Evolutionary conservation across 1,284 basidiomycete species (phyloP), one percentile per base, ranked within the genome.

Genomic region (Exobasidium rhododendri): DNA sequence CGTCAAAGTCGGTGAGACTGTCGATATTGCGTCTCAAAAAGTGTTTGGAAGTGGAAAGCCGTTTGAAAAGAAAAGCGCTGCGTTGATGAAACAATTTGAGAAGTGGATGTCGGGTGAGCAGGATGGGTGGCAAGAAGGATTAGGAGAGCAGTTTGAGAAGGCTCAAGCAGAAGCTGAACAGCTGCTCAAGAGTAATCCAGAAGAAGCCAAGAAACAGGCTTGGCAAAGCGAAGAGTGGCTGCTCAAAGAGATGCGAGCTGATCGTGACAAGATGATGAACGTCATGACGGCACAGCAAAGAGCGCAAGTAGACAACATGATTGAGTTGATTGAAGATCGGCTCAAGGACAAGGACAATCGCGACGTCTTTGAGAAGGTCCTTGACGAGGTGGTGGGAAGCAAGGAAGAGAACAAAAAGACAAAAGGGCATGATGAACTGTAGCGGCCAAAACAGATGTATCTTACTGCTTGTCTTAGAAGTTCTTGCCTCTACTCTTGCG

Each of bases 211-310:
- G 31, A 44, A 69, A 59, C 50, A 73, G 59, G 77, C 75, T 4
- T 49, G 69, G 20, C 55, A 73, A 47, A 67, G 64, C 62, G 73
- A 75, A 62, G 63, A 66, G 31, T 74, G 70, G 70, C 47, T 75
- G 1, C 63, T 73, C 0, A 58, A 67, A 11, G 61, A 72, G 24
- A 63, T 75, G 31, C 57, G 67, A 30, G 60, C 63, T 1, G 73
- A 75, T 60, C 31, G 69, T n/a, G 66, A 69, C 22, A 46, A 66
- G 55, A 72, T 75, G 73, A 62, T 63, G 50, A 61, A 65, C 30
- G 64, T 64, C 22, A 58, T 58, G 57, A 58, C 46, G 22, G 13
- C 46, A 11, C n/a, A 28, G 17, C 57, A 58, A 51, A 28, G 45
- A 10, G n/a, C 29, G 2, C 46, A 58, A 51, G 57, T 58, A 20